Percentiles rank a stretch among this genome's conserved stretches.
phyloP scores from a whole-genome alignment of 2,329 filamentous ascomycete species.

The Aspergillus ochraceoroseus region DNA sequence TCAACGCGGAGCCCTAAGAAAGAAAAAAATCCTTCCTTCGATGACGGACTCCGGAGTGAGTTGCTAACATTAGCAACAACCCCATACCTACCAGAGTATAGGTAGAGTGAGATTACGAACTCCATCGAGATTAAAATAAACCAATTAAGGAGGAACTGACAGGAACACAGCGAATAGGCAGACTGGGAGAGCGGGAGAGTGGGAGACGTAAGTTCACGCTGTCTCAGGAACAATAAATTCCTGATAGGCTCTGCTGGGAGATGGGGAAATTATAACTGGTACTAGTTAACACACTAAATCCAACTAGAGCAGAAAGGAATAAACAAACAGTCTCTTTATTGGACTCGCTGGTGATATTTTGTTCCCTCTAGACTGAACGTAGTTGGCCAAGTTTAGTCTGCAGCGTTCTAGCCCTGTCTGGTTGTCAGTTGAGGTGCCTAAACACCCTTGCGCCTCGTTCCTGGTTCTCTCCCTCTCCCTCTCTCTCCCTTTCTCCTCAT shows the following conservation, averaged over 20 bases:
- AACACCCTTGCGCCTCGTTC: slow-evolving; percentile 23
- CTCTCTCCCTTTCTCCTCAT: slow-evolving; percentile 10
- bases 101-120: too few relatives aligned
- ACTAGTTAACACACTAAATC: slow-evolving; percentile 10
- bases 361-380: slow-evolving; percentile 3
- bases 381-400: too few relatives aligned
- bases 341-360: slow-evolving; percentile 6
- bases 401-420: slow-evolving; percentile 19
- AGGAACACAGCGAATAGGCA: slow-evolving; percentile 6
- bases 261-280: slow-evolving; percentile 11
- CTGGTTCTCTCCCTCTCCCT: slow-evolving; percentile 5
- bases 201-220: too few relatives aligned
- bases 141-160: background rate
- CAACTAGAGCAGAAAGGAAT: slow-evolving; percentile 9
- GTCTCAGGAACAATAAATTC: slow-evolving; percentile 12
- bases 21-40: background rate
- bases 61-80: too few relatives aligned
- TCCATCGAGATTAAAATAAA: background rate
- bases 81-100: background rate
- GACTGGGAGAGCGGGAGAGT: slow-evolving; percentile 5
- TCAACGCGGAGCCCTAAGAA: too few relatives aligned
- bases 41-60: too few relatives aligned
- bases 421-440: too few relatives aligned
- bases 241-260: slow-evolving; percentile 13
- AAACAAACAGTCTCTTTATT: slow-evolving; percentile 19